These are phyloP conservation scores for Sindora glabra DNA, from an alignment of 306 rosid species.

Conservation along the genomic window DNA sequence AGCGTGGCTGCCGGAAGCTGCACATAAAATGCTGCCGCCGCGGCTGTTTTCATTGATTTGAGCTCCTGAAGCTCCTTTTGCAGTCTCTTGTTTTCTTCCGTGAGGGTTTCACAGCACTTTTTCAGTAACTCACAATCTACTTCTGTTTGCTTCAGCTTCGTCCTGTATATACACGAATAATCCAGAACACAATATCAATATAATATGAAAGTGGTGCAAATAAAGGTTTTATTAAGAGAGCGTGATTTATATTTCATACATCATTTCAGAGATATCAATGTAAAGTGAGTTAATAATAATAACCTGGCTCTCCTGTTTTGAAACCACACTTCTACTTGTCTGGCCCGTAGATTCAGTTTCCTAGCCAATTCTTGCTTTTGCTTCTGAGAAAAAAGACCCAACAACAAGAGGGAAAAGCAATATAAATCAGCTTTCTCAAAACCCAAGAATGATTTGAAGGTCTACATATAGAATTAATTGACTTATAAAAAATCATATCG, in stretches of 20 bases:
- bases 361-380: slow-evolving; percentile 78
- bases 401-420: no score
- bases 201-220: no score
- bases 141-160: slow-evolving; percentile 86
- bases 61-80: slow-evolving; percentile 74
- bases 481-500: no score
- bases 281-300: neutral
- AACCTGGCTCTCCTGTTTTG: slow-evolving; percentile 96
- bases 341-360: slow-evolving; percentile 52
- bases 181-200: no score
- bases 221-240: no score
- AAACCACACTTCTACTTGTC: slow-evolving; percentile 99
- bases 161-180: slow-evolving; percentile 17
- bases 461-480: no score
- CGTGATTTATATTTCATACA: no score
- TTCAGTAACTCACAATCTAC: slow-evolving; percentile 59
- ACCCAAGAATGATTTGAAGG: no score
- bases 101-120: slow-evolving; percentile 56
- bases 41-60: slow-evolving; percentile 34
- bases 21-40: slow-evolving; percentile 34
- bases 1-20: slow-evolving; percentile 59
- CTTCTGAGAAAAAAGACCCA: no score
- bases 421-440: no score
- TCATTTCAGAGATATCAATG: neutral
- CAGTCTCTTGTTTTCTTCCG: slow-evolving; percentile 65